Conservation (phyloP, 2,329 filamentous ascomycete species). For the Pseudogymnoascus sp. region DNA sequence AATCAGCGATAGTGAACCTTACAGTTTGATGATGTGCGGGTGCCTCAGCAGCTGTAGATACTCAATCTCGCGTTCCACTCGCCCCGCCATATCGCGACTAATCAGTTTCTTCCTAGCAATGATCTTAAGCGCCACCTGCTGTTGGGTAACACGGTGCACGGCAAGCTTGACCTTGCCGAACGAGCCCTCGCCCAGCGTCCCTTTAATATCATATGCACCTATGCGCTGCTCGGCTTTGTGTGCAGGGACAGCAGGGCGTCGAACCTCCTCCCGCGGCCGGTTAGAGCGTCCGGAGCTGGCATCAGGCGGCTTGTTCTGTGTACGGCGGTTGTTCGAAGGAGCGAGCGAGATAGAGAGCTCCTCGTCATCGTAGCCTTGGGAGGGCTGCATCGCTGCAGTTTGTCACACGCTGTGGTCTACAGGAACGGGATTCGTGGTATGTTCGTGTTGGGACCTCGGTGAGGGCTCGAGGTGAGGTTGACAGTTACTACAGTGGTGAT, state of each 20-base stretch:
- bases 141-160: conserved; percentile 81
- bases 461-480: conserved; percentile 6
- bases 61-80: conserved; percentile 96
- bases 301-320: conserved; percentile 30
- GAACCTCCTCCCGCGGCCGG: conserved; percentile 17
- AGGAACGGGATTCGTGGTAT: neutral
- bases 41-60: conserved; percentile 93
- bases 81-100: conserved; percentile 93
- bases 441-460: conserved; percentile 5
- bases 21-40: conserved; percentile 99
- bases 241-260: conserved; percentile 22
- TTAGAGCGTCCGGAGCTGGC: conserved; percentile 19
- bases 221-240: conserved; percentile 72
- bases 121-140: conserved; percentile 96
- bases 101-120: conserved; percentile 94
- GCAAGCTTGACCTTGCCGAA: conserved; percentile 99
- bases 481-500: conserved; percentile 1
- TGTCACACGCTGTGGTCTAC: neutral
- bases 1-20: conserved; percentile 30
- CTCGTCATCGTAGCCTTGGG: conserved; percentile 62
- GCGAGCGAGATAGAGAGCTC: conserved; percentile 73
- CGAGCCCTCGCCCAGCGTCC: conserved; percentile 89
- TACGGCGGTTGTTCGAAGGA: conserved; percentile 55
- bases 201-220: conserved; percentile 84
- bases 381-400: conserved; percentile 9